These are phyloP conservation scores for Hyaloscypha hepaticicola DNA, from an alignment of 495 filamentous ascomycete genomes.

Conservation along the genomic window DNA sequence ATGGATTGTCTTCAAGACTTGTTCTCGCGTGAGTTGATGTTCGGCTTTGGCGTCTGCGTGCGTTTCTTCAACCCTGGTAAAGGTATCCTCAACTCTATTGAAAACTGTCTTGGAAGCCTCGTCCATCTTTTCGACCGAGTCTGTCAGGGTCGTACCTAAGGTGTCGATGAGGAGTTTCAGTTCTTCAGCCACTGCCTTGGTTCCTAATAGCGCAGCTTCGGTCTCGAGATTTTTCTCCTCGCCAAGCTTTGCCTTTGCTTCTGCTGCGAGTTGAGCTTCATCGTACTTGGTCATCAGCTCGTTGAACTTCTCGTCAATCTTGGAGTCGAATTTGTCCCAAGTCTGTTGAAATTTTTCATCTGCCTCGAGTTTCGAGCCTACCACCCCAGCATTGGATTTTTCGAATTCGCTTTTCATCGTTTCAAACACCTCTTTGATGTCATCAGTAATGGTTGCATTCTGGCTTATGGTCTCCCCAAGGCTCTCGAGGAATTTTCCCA, in stretches of 20 bases:
- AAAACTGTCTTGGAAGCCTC: conserved; percentile 84
- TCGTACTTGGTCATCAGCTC: conserved; percentile 81
- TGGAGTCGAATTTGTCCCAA: conserved; percentile 67
- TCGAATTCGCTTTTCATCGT: conserved; percentile 80
- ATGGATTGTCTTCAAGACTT: conserved; percentile 66
- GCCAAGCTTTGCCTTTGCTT: conserved; percentile 65
- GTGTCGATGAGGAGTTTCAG: conserved; percentile 80
- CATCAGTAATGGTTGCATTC: conserved; percentile 52
- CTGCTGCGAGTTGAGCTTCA: conserved; percentile 66
- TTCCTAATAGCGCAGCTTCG: conserved; percentile 65
- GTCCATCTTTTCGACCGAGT: conserved; percentile 78
- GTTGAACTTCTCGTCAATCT: conserved; percentile 77
- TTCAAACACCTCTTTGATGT: conserved; percentile 78
- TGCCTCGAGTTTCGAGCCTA: conserved; percentile 67
- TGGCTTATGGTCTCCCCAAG: conserved; percentile 58
- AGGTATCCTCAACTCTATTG: conserved; percentile 71
- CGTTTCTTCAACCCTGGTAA: conserved; percentile 73
- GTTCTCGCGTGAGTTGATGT: conserved; percentile 73
- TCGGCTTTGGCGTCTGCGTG: conserved; percentile 69
- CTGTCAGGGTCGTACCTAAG: conserved; percentile 78
- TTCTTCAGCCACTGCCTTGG: conserved; percentile 79
- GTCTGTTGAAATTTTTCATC: conserved; percentile 74
- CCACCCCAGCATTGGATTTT: conserved; percentile 64
- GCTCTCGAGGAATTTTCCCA: conserved; percentile 60
- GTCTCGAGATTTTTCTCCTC: conserved; percentile 65